phyloP scores from a whole-genome alignment of 441 rosid species.

The Populus hybrid region DNA sequence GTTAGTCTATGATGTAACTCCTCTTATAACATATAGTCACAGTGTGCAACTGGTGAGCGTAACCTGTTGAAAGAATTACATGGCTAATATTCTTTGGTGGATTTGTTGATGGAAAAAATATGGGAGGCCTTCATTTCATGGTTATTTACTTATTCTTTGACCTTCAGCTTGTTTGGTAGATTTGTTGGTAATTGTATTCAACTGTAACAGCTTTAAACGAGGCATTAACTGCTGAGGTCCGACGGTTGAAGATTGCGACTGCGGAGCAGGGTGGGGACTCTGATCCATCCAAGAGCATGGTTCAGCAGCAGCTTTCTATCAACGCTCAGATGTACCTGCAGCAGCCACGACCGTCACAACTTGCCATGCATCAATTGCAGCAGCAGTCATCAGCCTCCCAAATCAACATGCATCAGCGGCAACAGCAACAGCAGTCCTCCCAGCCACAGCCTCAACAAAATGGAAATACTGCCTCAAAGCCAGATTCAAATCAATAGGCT shows the following conservation, averaged over 20 bases:
- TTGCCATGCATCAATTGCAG: conserved; percentile 26
- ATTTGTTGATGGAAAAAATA: background rate
- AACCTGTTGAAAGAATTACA: background rate
- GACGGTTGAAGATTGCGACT: conserved; percentile 62
- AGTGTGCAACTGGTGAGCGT: background rate
- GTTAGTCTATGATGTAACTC: background rate
- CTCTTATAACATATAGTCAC: background rate
- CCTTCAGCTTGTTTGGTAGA: no score
- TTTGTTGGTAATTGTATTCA: background rate
- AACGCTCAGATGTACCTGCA: conserved; percentile 64
- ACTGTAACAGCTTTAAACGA: conserved; percentile 74
- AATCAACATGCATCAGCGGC: conserved; percentile 26
- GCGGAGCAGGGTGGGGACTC: conserved; percentile 54
- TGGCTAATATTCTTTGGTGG: background rate
- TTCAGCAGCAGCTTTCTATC: conserved; percentile 46
- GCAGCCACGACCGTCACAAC: conserved; percentile 29
- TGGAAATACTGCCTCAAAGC: conserved; percentile 40
- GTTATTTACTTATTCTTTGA: no score
- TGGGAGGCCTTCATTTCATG: background rate
- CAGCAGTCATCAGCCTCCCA: conserved; percentile 15
- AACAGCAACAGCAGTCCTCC: conserved; percentile 24
- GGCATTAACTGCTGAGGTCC: conserved; percentile 82
- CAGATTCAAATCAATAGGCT: conserved; percentile 54
- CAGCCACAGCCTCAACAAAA: conserved; percentile 39
- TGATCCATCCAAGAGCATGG: conserved; percentile 51